These are phyloP conservation scores for Letharia columbiana DNA, from an alignment of 495 filamentous ascomycete genomes.

Conservation along the genomic window DNA sequence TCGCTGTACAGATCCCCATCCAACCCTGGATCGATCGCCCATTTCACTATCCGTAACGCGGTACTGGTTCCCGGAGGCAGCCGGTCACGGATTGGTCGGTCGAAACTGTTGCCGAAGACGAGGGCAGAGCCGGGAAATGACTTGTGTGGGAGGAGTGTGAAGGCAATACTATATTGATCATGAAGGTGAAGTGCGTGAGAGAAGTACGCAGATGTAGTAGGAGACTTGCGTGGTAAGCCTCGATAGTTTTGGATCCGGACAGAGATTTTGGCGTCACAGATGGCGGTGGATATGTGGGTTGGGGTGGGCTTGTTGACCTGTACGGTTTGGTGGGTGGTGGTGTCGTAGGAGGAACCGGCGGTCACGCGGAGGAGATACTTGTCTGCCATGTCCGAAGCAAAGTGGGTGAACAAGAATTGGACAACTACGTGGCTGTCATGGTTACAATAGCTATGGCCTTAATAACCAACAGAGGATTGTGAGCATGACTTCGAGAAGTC, in stretches of 20 bases:
- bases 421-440: not conserved
- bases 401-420: not conserved
- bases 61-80: slow-evolving; percentile 77
- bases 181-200: slow-evolving; percentile 51
- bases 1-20: slow-evolving; percentile 85
- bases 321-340: slow-evolving; percentile 54
- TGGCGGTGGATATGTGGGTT: slow-evolving; percentile 49
- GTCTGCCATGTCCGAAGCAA: slow-evolving; percentile 29
- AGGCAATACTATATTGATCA: slow-evolving; percentile 75
- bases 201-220: slow-evolving; percentile 65
- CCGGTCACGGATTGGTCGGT: slow-evolving; percentile 74
- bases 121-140: slow-evolving; percentile 62
- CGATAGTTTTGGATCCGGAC: slow-evolving; percentile 61
- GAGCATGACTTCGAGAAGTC: not conserved
- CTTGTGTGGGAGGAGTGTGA: slow-evolving; percentile 61
- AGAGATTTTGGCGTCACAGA: slow-evolving; percentile 51
- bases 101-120: slow-evolving; percentile 89
- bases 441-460: not conserved
- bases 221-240: slow-evolving; percentile 51
- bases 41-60: slow-evolving; percentile 73
- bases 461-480: not conserved
- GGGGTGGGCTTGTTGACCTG: slow-evolving; percentile 59
- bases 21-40: slow-evolving; percentile 77
- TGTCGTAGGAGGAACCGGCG: slow-evolving; percentile 66
- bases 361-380: slow-evolving; percentile 65